Base-by-base conservation (phyloP, 139 green algal genomes). In the Tetradesmus obliquus region DNA sequence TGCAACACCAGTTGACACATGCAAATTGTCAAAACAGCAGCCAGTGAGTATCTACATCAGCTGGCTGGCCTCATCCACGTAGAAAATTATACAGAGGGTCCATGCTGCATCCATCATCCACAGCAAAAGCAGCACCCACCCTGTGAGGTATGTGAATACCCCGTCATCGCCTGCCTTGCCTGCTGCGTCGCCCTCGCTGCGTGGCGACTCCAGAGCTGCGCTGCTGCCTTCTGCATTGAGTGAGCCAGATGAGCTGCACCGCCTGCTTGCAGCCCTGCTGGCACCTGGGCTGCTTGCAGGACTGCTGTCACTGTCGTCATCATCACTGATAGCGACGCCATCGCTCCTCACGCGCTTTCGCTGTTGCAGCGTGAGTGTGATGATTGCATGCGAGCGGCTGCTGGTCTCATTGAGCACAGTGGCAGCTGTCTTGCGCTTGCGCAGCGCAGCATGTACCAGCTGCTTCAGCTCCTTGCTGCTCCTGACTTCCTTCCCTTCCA, bases 341-440 rank as follows among this genome's bases (percentile, higher is more conserved):
- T 19, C 3, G 66, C 66, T 76, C 17, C 66, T 53, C 5, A 90
- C 19, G 2, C 20, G 71, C 53, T 54, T 69, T 5, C n/a, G 72
- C 71, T 84, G 86, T 20, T 58, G 32, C 53, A 90, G 53, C 55
- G 69, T 84, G 1, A 90, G 12, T 1, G 86, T 90, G 53, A 90
- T 79, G n/a, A 90, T 71, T 4, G 80, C 86, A 57, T 90, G 86
- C 8, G 71, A 84, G 4, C 86, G 74, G 71, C 86, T 90, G 69
- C 86, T 90, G 53, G 10, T 32, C 53, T 84, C 86, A 10, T 90
- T 90, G 66, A 90, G 22, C 55, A n/a, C 4, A 3, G 86, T 90
- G 17, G 10, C 8, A 24, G 86, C 86, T 32, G 86, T 90, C 1
- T 60, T 32, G n/a, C 86, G 69, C 71, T 90, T 90, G 20, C 53